These are phyloP conservation scores for Diplodia sapinea DNA, from an alignment of 2,329 filamentous ascomycete genomes.

Conservation along the genomic window DNA sequence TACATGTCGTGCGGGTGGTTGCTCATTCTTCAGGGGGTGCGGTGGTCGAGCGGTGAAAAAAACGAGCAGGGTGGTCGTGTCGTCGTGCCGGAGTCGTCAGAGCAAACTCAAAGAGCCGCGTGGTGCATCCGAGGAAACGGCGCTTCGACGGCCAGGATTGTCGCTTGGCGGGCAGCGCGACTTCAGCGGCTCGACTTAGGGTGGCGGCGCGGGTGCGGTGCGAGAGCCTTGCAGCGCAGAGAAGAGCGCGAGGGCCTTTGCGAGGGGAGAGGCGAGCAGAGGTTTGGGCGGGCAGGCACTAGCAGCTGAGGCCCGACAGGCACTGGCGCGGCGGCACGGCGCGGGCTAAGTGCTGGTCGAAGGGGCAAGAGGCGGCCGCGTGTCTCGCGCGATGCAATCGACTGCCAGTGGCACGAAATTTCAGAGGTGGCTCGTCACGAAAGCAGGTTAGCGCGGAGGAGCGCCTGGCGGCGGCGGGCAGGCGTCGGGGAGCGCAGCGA, in stretches of 20 bases:
- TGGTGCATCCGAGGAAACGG: constrained; percentile 28
- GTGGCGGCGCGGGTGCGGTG: constrained; percentile 12
- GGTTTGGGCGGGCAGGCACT: constrained; percentile 14
- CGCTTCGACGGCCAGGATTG: constrained; percentile 14
- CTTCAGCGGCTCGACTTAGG: background rate
- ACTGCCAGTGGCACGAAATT: constrained; percentile 17
- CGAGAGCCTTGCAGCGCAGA: background rate
- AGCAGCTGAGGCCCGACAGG: constrained; percentile 22
- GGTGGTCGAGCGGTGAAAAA: constrained; percentile 24
- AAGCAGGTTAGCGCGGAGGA: constrained; percentile 31
- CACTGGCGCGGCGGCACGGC: constrained; percentile 26
- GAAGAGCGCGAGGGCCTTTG: constrained; percentile 6
- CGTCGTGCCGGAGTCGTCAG: constrained; percentile 26
- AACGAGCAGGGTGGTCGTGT: constrained; percentile 25
- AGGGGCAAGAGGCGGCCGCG: constrained; percentile 17
- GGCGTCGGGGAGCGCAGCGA: constrained; percentile 22
- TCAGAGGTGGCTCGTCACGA: constrained; percentile 23
- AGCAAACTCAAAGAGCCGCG: constrained; percentile 29
- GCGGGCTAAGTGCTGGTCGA: constrained; percentile 17
- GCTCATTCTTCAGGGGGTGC: constrained; percentile 30
- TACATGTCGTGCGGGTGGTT: constrained; percentile 65
- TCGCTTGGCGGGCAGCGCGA: constrained; percentile 11
- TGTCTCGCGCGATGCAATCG: constrained; percentile 20
- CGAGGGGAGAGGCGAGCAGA: background rate
- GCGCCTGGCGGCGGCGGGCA: constrained; percentile 13